Conservation (phyloP, 1,284 basidiomycete genomes). For the Somion occarium region DNA sequence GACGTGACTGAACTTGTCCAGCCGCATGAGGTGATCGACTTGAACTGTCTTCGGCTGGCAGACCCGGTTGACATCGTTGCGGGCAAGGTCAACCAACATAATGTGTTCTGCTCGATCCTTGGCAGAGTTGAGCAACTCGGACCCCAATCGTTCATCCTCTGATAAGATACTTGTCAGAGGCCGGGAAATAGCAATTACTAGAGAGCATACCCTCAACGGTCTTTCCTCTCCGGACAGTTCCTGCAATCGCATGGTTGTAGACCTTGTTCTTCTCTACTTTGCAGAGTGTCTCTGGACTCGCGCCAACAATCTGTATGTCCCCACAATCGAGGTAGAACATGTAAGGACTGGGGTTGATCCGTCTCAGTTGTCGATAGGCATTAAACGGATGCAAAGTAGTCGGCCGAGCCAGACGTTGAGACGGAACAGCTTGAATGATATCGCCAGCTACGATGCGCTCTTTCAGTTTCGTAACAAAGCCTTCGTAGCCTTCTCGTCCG, state of each 20-base stretch:
- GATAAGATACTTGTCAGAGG: constrained; percentile 2
- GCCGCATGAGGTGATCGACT: constrained; percentile 91
- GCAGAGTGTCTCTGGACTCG: constrained; percentile 96
- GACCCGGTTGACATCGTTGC: constrained; percentile 99
- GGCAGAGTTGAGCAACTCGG: constrained; percentile 74
- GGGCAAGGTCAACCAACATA: constrained; percentile 97
- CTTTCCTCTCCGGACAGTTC: constrained; percentile 87
- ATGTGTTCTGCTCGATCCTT: constrained; percentile 99
- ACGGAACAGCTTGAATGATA: constrained; percentile 99
- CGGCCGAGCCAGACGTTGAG: constrained; percentile 82
- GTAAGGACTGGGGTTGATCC: constrained; percentile 97
- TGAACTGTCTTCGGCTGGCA: constrained; percentile 95
- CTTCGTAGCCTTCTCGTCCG: constrained; percentile 90
- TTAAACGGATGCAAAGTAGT: constrained; percentile 96
- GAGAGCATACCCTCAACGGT: constrained; percentile 63
- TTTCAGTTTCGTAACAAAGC: constrained; percentile 90
- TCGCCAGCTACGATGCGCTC: constrained; percentile 94
- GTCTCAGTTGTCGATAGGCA: constrained; percentile 88
- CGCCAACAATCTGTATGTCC: constrained; percentile 91
- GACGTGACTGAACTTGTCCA: constrained; percentile 98
- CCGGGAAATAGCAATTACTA: neutral
- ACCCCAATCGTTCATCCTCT: constrained; percentile 87
- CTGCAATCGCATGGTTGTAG: constrained; percentile 97
- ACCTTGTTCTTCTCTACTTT: constrained; percentile 93
- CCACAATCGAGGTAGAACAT: constrained; percentile 99